A percentile compares a stretch with the other conserved stretches of the same genome.
phyloP scores from a whole-genome alignment of 2,329 filamentous ascomycete species.

The Talaromyces sp. region DNA sequence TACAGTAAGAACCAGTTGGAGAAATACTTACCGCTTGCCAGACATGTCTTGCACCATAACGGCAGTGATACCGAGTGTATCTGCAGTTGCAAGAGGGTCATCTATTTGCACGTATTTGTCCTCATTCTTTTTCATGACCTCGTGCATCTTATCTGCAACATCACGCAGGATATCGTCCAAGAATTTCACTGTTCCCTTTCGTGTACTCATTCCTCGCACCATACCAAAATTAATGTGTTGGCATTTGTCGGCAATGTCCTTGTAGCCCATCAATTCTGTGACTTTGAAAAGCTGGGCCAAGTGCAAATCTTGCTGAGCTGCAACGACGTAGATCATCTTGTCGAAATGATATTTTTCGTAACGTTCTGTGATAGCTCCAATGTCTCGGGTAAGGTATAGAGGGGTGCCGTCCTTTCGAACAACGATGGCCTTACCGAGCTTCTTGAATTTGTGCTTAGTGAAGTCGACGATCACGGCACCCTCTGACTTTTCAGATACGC shows the following conservation, averaged over 20 bases:
- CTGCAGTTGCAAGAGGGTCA: constrained; percentile 75
- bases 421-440: constrained; percentile 64
- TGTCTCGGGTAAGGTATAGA: constrained; percentile 66
- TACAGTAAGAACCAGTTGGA: not conserved
- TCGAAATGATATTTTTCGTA: constrained; percentile 61
- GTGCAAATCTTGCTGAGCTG: constrained; percentile 62
- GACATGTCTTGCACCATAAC: constrained; percentile 99
- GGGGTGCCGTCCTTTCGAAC: constrained; percentile 65
- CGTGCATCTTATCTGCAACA: constrained; percentile 93
- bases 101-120: constrained; percentile 87
- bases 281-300: constrained; percentile 64
- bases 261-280: constrained; percentile 58
- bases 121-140: constrained; percentile 88
- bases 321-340: constrained; percentile 67
- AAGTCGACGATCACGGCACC: constrained; percentile 68
- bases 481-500: constrained; percentile 61
- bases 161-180: constrained; percentile 69
- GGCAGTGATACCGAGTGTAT: constrained; percentile 85
- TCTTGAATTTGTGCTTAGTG: constrained; percentile 63
- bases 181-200: constrained; percentile 71
- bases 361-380: constrained; percentile 63
- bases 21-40: constrained; percentile 69
- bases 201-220: constrained; percentile 63
- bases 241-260: constrained; percentile 57
- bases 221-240: constrained; percentile 65